These are phyloP conservation scores for Exophiala viscosa DNA, from an alignment of 2,329 filamentous ascomycete species.

Conservation along the genomic window DNA sequence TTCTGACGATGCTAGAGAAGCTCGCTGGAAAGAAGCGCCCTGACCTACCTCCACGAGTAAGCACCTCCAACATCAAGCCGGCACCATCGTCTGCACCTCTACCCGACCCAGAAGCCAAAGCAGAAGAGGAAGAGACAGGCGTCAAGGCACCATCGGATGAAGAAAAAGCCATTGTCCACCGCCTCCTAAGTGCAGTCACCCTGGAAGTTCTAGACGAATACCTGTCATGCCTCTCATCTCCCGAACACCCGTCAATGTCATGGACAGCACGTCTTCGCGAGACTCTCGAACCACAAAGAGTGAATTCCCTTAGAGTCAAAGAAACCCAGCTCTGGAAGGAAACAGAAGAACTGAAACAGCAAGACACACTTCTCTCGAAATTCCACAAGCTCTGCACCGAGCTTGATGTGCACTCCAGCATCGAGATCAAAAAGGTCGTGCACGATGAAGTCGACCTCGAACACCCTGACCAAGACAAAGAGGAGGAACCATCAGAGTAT, in stretches of 20 bases:
- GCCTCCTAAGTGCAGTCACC: slow-evolving; percentile 59
- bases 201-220: slow-evolving; percentile 62
- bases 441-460: slow-evolving; percentile 13
- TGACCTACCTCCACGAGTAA: slow-evolving; percentile 55
- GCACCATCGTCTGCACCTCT: slow-evolving; percentile 29
- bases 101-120: slow-evolving; percentile 57
- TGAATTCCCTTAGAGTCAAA: slow-evolving; percentile 48
- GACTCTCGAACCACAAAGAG: slow-evolving; percentile 51
- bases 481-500: slow-evolving; percentile 26
- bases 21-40: slow-evolving; percentile 57
- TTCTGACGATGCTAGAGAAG: slow-evolving; percentile 56
- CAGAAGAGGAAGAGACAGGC: slow-evolving; percentile 48
- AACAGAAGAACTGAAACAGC: slow-evolving; percentile 48
- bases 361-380: slow-evolving; percentile 56
- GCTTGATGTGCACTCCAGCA: slow-evolving; percentile 13
- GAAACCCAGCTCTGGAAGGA: slow-evolving; percentile 50
- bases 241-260: slow-evolving; percentile 33
- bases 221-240: slow-evolving; percentile 18
- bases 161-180: slow-evolving; percentile 51
- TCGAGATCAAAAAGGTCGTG: slow-evolving; percentile 16
- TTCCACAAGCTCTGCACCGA: slow-evolving; percentile 32
- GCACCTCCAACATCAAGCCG: slow-evolving; percentile 29
- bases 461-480: slow-evolving; percentile 9
- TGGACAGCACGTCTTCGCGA: slow-evolving; percentile 54
- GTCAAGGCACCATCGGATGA: slow-evolving; percentile 42